Percentiles rank a stretch among this genome's conserved stretches.
Evolutionary conservation across 345 rosid species (phyloP).

Genomic region (Theobroma cacao): DNA sequence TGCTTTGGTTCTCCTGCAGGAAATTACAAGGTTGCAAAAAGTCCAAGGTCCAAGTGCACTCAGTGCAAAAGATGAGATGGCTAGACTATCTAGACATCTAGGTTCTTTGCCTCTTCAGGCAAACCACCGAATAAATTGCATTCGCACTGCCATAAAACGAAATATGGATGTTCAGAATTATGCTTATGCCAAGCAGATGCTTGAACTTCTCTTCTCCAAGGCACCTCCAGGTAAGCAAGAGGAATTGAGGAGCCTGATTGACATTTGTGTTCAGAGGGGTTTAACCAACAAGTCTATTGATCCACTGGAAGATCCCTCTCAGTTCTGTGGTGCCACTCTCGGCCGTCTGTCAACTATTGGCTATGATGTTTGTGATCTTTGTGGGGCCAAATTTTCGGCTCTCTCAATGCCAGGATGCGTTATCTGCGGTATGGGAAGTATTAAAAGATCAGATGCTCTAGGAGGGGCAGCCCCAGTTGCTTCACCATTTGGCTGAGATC

Average conservation of each 20-base stretch:
- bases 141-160: conserved; percentile 88
- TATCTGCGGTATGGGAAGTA: conserved; percentile 96
- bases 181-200: conserved; percentile 92
- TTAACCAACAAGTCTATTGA: conserved; percentile 87
- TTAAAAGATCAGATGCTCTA: conserved; percentile 87
- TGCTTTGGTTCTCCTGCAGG: conserved; percentile 41
- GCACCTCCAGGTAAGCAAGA: conserved; percentile 94
- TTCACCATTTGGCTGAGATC: conserved; percentile 78
- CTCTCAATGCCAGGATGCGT: conserved; percentile 89
- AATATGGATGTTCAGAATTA: conserved; percentile 99
- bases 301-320: conserved; percentile 93
- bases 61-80: conserved; percentile 99
- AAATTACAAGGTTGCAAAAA: conserved; percentile 79
- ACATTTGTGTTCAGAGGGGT: conserved; percentile 91
- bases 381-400: conserved; percentile 95
- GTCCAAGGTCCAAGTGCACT: conserved; percentile 91
- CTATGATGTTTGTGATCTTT: conserved; percentile 91
- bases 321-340: conserved; percentile 92
- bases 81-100: conserved; percentile 85
- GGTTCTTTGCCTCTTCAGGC: conserved; percentile 88
- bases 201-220: conserved; percentile 86
- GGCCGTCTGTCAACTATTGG: conserved; percentile 95
- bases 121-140: conserved; percentile 93
- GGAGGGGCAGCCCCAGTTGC: conserved; percentile 65
- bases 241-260: conserved; percentile 77